Evolutionary conservation across 2,329 filamentous ascomycete species (phyloP).

Genomic region (Mycosphaerella arachidis): DNA sequence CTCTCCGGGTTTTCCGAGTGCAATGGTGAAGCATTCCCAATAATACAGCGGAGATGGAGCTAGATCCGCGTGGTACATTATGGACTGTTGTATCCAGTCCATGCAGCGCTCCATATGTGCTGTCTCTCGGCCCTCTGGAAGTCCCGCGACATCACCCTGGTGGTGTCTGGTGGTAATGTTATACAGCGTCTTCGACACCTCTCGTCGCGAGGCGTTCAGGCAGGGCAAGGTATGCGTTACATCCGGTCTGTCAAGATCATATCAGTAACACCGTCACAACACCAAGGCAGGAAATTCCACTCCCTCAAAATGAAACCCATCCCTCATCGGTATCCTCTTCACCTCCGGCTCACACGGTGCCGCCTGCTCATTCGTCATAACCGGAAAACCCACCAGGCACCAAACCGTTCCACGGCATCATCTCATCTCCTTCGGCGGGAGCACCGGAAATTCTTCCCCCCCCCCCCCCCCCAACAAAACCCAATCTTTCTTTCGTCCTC

Average conservation of each 20-base stretch:
- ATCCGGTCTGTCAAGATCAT: conserved; percentile 6
- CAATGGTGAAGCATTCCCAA: conserved; percentile 12
- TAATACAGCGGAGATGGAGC: conserved; percentile 16
- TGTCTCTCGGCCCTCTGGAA: conserved; percentile 8
- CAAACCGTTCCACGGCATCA: conserved; percentile 14
- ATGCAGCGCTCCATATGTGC: conserved; percentile 22
- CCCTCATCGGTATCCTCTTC: conserved; percentile 7
- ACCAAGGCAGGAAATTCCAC: neutral
- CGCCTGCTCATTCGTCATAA: conserved; percentile 15
- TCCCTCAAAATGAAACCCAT: conserved; percentile 14
- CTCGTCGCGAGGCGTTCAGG: conserved; percentile 19
- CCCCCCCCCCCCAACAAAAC: too few relatives aligned
- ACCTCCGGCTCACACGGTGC: conserved; percentile 9
- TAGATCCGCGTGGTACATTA: conserved; percentile 22
- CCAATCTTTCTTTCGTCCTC: conserved; percentile 6
- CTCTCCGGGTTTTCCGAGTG: conserved; percentile 12
- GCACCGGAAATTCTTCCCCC: conserved; percentile 18
- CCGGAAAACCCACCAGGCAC: conserved; percentile 13
- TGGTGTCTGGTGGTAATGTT: conserved; percentile 5
- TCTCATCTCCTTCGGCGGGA: conserved; percentile 14
- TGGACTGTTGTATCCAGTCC: conserved; percentile 17
- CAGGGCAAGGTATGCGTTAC: conserved; percentile 23
- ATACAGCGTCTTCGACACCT: conserved; percentile 16
- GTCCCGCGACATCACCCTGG: neutral
- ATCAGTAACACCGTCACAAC: neutral